These are phyloP conservation scores for Andalucia godoyi DNA, from an alignment of 78 protist genomes.

Conservation along the genomic window DNA sequence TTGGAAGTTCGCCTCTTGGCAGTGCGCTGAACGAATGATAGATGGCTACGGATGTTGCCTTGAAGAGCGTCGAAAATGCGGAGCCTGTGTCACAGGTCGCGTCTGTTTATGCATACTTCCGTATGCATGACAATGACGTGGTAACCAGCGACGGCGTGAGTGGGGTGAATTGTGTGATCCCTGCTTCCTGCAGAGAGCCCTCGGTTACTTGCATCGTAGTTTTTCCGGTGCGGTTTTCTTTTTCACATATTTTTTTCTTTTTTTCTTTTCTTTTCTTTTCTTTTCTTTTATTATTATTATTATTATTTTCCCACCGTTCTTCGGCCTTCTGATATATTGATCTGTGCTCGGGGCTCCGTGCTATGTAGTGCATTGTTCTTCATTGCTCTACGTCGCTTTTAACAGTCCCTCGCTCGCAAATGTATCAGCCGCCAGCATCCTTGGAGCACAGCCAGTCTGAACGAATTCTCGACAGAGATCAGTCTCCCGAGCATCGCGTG, in stretches of 20 bases:
- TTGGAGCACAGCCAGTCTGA: too few species aligned
- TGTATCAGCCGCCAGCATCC: too few species aligned
- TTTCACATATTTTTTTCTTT: background rate
- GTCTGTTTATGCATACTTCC: background rate
- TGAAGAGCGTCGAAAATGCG: slow-evolving; percentile 4
- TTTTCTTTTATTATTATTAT: slow-evolving; percentile 1
- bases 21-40: too few species aligned
- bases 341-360: too few species aligned
- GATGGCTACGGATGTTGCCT: background rate
- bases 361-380: too few species aligned
- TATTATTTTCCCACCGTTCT: background rate
- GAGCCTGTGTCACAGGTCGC: background rate
- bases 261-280: background rate
- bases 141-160: background rate
- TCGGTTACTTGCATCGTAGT: background rate
- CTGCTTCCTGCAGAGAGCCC: background rate
- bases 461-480: too few species aligned
- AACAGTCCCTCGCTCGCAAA: too few species aligned
- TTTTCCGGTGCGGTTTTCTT: background rate
- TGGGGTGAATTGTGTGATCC: background rate
- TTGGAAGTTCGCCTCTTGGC: too few species aligned
- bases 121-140: background rate
- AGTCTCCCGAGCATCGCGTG: too few species aligned
- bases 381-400: too few species aligned
- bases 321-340: too few species aligned